Conservation (phyloP, 495 filamentous ascomycete species). For the Viridothelium virens region DNA sequence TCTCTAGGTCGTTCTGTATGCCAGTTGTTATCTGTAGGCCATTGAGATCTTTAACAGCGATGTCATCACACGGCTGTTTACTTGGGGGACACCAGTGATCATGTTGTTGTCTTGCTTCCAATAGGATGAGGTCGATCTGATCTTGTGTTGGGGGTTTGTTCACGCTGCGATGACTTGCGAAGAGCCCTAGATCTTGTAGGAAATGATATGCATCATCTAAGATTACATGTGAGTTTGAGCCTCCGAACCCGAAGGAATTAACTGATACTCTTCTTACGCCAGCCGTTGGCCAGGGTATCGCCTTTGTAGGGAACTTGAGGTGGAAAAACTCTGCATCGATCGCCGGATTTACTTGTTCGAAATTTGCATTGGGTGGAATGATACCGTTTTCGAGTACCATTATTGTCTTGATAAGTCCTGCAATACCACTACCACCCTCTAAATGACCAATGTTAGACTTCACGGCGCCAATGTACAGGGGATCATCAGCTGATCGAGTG, state of each 20-base stretch:
- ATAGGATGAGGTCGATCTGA: too few relatives aligned
- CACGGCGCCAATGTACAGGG: conserved; percentile 11
- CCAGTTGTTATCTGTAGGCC: too few relatives aligned
- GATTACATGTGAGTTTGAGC: conserved; percentile 44
- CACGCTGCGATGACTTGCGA: background rate
- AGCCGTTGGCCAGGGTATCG: conserved; percentile 9
- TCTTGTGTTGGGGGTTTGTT: too few relatives aligned
- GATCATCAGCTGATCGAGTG: background rate
- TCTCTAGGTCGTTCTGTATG: too few relatives aligned
- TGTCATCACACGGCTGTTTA: too few relatives aligned
- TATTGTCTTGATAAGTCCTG: conserved; percentile 51
- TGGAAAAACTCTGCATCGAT: conserved; percentile 13
- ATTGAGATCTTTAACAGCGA: too few relatives aligned
- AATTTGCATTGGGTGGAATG: conserved; percentile 41
- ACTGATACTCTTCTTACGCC: conserved; percentile 27
- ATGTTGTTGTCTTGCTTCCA: too few relatives aligned
- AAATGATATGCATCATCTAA: conserved; percentile 26
- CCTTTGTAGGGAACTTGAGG: conserved; percentile 31
- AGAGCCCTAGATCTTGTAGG: background rate
- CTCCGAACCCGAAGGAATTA: conserved; percentile 45
- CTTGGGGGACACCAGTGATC: too few relatives aligned
- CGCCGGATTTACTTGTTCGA: conserved; percentile 40
- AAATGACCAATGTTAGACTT: conserved; percentile 36
- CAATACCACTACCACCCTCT: conserved; percentile 50
- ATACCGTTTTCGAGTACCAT: conserved; percentile 51